Evolutionary conservation across 352 stramenopile species (phyloP).

Genomic region (Globisporangium acanthophoron): DNA sequence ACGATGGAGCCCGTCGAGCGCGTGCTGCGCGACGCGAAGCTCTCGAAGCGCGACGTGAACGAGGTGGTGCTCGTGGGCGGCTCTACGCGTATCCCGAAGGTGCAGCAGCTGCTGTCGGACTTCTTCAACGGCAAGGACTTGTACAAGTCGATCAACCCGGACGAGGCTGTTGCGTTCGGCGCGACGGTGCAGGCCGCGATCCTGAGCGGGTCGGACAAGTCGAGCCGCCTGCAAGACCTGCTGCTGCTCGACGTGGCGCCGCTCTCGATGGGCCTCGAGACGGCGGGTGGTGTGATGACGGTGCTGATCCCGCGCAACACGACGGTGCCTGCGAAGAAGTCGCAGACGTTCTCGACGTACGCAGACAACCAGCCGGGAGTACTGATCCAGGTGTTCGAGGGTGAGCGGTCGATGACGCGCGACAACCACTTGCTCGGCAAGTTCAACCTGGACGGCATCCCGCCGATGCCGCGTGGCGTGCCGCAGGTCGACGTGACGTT

Average conservation of each 20-base stretch:
- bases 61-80: conserved; percentile 31
- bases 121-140: conserved; percentile 57
- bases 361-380: conserved; percentile 65
- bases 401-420: conserved; percentile 85
- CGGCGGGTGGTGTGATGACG: conserved; percentile 64
- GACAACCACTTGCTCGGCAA: conserved; percentile 74
- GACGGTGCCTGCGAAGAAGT: conserved; percentile 58
- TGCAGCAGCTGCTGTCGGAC: conserved; percentile 43
- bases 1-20: not conserved
- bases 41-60: conserved; percentile 22
- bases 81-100: conserved; percentile 45
- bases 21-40: conserved; percentile 22
- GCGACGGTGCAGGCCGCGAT: conserved; percentile 65
- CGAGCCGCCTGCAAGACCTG: conserved; percentile 91
- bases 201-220: conserved; percentile 81
- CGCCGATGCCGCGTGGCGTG: conserved; percentile 41
- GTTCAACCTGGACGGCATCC: conserved; percentile 60
- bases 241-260: conserved; percentile 76
- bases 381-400: conserved; percentile 73
- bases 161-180: conserved; percentile 59
- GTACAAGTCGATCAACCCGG: conserved; percentile 40
- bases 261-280: conserved; percentile 66
- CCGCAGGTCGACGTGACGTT: conserved; percentile 76
- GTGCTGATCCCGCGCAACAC: conserved; percentile 61
- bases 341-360: conserved; percentile 64